A percentile compares a stretch with the other conserved stretches of the same genome.
Conservation (phyloP, 106 monocot species). For the Vanilla planifolia region DNA sequence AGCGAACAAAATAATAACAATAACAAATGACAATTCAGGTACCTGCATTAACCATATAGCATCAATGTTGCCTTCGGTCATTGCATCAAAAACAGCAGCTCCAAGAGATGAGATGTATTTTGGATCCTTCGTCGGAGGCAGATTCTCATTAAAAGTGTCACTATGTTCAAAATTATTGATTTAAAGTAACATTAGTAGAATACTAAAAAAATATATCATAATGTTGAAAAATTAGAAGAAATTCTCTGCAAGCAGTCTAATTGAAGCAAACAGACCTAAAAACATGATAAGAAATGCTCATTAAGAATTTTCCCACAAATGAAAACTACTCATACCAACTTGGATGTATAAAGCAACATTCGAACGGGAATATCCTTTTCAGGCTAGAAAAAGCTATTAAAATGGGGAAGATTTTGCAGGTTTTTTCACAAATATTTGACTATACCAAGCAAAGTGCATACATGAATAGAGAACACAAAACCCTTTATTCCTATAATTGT, state of each 20-base stretch:
- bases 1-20: no score
- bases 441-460: no score
- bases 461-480: no score
- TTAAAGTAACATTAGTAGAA: constrained; percentile 3
- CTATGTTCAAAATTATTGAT: constrained; percentile 14
- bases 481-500: no score
- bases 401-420: no score
- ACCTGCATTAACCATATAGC: constrained; percentile 99
- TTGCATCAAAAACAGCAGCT: constrained; percentile 82
- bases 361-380: no score
- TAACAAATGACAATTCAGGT: constrained; percentile 1
- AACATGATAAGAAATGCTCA: neutral
- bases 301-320: no score
- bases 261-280: neutral
- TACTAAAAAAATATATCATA: neutral
- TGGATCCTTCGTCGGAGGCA: constrained; percentile 85
- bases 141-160: constrained; percentile 98
- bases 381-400: no score
- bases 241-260: neutral
- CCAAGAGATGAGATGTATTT: constrained; percentile 86
- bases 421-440: no score
- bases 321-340: no score
- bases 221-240: neutral
- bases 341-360: no score
- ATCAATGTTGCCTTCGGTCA: constrained; percentile 73